Evolutionary conservation across 108 stramenopile genomes (phyloP).

Genomic region (Skeletonema menzelii): DNA sequence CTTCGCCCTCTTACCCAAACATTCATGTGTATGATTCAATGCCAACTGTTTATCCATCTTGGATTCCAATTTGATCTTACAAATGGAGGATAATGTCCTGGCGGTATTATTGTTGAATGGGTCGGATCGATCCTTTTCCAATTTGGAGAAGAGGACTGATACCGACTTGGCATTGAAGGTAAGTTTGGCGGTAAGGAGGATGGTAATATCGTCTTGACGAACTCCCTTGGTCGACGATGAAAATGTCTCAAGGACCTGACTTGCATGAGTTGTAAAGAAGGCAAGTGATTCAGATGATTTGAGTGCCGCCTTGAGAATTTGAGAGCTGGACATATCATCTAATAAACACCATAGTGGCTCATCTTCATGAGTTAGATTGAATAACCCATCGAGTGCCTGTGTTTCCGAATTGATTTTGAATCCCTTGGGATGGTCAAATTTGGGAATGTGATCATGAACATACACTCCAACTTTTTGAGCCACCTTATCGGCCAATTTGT

Average conservation of each 20-base stretch:
- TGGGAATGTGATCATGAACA: background rate
- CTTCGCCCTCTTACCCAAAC: constrained; percentile 13
- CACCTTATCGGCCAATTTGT: background rate
- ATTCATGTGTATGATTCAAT: background rate
- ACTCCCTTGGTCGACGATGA: background rate
- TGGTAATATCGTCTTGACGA: background rate
- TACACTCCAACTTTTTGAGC: background rate
- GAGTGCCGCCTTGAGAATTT: constrained; percentile 1
- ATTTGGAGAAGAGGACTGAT: background rate
- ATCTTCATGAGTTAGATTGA: background rate
- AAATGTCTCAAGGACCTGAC: background rate
- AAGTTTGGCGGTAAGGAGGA: background rate
- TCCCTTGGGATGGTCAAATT: background rate
- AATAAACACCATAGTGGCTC: background rate
- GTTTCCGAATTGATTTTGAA: background rate
- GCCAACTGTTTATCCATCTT: constrained; percentile 13
- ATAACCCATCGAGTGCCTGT: background rate
- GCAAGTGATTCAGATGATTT: background rate
- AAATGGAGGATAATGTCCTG: background rate
- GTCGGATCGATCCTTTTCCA: background rate
- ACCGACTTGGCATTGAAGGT: constrained; percentile 4
- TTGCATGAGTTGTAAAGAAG: background rate
- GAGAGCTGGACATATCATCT: background rate
- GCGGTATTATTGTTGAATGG: constrained; percentile 23
- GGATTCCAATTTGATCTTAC: constrained; percentile 11